phyloP scores from a whole-genome alignment of 805 yeast genomes.

The Candida xyloterini region DNA sequence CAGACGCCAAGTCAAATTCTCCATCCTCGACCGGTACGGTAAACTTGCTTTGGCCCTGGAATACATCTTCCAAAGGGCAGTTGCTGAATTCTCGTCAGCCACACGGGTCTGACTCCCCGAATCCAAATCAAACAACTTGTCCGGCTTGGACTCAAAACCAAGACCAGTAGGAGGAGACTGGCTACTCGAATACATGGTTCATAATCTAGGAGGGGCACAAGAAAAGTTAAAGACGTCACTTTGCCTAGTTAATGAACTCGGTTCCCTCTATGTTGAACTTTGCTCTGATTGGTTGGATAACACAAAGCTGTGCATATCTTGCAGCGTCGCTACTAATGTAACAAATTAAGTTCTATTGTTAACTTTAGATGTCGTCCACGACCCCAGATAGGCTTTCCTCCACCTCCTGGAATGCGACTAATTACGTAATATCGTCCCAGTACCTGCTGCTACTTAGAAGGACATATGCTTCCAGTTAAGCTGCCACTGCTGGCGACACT shows the following conservation, averaged over 20 bases:
- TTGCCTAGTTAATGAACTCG: conserved; percentile 6
- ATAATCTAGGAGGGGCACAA: background rate
- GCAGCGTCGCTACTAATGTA: conserved; percentile 5
- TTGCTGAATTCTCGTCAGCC: conserved; percentile 40
- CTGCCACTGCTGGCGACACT: conserved; percentile 21
- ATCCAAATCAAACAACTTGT: conserved; percentile 7
- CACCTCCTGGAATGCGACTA: background rate
- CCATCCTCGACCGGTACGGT: conserved; percentile 75
- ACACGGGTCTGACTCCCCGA: conserved; percentile 5
- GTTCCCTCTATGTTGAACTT: background rate
- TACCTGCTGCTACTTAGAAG: conserved; percentile 6
- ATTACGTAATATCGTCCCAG: background rate
- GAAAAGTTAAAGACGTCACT: conserved; percentile 3
- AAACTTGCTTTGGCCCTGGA: conserved; percentile 68
- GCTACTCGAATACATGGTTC: conserved; percentile 13
- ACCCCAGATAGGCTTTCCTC: no score
- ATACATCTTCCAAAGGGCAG: conserved; percentile 78
- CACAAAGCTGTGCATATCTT: conserved; percentile 6
- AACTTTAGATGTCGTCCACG: background rate
- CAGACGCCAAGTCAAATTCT: conserved; percentile 85
- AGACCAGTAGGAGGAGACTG: conserved; percentile 12
- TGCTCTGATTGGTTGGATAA: conserved; percentile 16
- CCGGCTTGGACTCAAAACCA: conserved; percentile 7
- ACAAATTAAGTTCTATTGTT: background rate
- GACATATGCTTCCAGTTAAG: conserved; percentile 16